Conservation (phyloP, 768 basidiomycete species). For the Leccinum rimulosum region DNA sequence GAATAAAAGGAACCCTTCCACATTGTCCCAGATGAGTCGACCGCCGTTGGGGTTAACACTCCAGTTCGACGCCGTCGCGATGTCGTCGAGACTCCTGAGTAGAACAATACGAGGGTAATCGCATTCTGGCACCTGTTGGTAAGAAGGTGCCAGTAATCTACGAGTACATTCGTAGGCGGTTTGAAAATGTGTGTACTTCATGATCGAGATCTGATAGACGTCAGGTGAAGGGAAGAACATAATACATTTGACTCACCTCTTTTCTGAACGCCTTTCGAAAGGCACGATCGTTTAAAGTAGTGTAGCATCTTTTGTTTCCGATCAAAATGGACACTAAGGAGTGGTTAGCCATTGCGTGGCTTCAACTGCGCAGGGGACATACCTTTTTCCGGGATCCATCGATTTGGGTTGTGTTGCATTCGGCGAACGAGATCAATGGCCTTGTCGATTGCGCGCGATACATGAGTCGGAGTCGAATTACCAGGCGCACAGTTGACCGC, state of each 20-base stretch:
- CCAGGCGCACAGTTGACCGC: not conserved
- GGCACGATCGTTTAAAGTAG: not conserved
- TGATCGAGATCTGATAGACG: not conserved
- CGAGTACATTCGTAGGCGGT: not conserved
- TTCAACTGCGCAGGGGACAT: not conserved
- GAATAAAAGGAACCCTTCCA: not conserved
- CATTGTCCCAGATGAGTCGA: not conserved
- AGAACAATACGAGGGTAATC: not conserved
- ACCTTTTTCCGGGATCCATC: not conserved
- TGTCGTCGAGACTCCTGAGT: not conserved
- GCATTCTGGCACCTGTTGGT: not conserved
- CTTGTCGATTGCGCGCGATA: not conserved
- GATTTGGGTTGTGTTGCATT: not conserved
- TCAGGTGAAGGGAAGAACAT: not conserved
- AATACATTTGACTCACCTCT: not conserved
- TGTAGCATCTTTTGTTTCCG: not conserved
- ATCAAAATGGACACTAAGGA: not conserved
- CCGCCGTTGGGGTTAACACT: not conserved
- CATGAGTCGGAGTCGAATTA: not conserved
- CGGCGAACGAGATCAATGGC: not conserved
- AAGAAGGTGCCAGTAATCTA: not conserved
- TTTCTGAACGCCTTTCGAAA: not conserved
- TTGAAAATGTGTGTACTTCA: not conserved
- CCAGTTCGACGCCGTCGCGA: not conserved
- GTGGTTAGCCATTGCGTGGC: not conserved